Conservation (phyloP, 2,329 filamentous ascomycete genomes). For the Cadophora gregata region DNA sequence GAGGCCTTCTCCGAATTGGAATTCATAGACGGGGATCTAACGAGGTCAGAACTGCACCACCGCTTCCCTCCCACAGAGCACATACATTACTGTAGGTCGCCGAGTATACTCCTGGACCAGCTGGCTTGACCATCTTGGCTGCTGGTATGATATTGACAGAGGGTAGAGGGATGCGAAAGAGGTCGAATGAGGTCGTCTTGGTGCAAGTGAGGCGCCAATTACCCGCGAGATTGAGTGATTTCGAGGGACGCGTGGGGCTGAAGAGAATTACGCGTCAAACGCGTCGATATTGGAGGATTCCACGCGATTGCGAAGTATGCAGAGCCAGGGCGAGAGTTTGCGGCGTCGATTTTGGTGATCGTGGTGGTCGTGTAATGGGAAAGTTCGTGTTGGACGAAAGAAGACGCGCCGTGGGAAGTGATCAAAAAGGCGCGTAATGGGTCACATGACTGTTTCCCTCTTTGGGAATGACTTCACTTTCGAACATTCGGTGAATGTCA, state of each 20-base stretch:
- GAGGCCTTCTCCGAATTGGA: constrained; percentile 78
- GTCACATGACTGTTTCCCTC: not conserved
- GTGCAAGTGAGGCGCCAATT: constrained; percentile 12
- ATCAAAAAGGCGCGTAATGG: not conserved
- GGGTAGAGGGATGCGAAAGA: not conserved
- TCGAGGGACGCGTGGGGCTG: not conserved
- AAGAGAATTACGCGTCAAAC: not conserved
- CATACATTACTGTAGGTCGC: constrained; percentile 71
- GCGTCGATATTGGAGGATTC: not conserved
- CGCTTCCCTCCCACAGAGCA: not conserved
- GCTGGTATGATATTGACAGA: not conserved
- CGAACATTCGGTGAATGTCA: not conserved
- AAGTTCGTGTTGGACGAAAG: not conserved
- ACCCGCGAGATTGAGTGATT: not conserved
- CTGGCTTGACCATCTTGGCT: constrained; percentile 43
- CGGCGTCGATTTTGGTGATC: not conserved
- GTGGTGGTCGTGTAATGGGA: not conserved
- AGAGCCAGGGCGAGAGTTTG: not conserved
- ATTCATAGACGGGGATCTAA: constrained; percentile 94
- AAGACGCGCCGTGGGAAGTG: constrained; percentile 1
- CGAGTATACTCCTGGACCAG: constrained; percentile 60
- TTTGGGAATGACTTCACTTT: not conserved
- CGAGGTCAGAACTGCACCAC: constrained; percentile 13
- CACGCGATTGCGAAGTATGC: constrained; percentile 1
- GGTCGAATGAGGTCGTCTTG: not conserved